Conservation (phyloP, 1,139 yeast genomes). For the Maudiozyma humilis region DNA sequence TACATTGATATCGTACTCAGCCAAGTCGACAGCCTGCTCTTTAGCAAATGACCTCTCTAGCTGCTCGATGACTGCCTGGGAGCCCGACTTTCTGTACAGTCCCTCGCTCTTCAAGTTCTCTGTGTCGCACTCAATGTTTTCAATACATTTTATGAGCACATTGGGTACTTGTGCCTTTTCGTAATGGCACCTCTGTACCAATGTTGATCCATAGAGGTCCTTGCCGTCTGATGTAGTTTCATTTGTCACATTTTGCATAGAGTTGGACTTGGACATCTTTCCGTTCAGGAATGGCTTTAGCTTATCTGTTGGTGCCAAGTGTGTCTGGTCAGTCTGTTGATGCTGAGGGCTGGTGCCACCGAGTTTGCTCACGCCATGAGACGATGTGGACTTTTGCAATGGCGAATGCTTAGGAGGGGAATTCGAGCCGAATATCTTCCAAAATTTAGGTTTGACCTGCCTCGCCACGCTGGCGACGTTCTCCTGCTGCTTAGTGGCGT, state of each 20-base stretch:
- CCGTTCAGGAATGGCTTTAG: slow-evolving; percentile 5
- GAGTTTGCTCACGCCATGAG: slow-evolving; percentile 9
- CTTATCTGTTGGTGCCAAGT: background rate
- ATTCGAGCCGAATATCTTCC: slow-evolving; percentile 28
- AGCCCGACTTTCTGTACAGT: slow-evolving; percentile 82
- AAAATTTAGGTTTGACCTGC: slow-evolving; percentile 28
- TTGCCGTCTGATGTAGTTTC: slow-evolving; percentile 11
- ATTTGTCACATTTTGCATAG: slow-evolving; percentile 7
- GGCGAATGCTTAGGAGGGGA: slow-evolving; percentile 5
- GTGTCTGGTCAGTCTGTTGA: slow-evolving; percentile 17
- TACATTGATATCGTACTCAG: slow-evolving; percentile 69
- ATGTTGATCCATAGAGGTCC: slow-evolving; percentile 30
- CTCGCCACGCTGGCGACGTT: slow-evolving; percentile 26
- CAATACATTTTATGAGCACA: slow-evolving; percentile 64
- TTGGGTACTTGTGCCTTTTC: slow-evolving; percentile 63
- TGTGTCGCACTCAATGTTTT: slow-evolving; percentile 64
- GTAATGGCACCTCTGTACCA: slow-evolving; percentile 49
- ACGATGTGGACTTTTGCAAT: background rate
- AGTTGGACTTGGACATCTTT: slow-evolving; percentile 8
- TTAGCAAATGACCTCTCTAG: slow-evolving; percentile 29
- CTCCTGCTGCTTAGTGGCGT: slow-evolving; percentile 14
- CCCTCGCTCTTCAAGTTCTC: slow-evolving; percentile 65
- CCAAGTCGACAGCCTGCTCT: slow-evolving; percentile 35
- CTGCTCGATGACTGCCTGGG: slow-evolving; percentile 45
- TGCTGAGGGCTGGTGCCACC: slow-evolving; percentile 6